phyloP scores from a whole-genome alignment of 345 rosid genomes.

The Eucalyptus decipiens region DNA sequence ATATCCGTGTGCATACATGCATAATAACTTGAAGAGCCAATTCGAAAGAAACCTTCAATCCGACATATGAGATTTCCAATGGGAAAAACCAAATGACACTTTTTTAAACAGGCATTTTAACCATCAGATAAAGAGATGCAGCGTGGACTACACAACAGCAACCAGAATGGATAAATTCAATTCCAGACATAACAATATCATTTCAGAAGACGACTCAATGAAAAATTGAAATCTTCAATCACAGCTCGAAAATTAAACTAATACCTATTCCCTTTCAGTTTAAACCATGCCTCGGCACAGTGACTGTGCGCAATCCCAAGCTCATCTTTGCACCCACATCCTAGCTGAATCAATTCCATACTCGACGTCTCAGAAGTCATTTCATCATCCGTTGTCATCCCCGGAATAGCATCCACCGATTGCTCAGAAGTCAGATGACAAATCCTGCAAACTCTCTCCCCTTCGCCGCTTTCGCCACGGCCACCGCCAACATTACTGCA shows the following conservation, averaged over 20 bases:
- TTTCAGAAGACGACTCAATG: not conserved
- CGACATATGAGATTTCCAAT: not conserved
- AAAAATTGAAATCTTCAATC: not conserved
- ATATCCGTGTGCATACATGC: not conserved
- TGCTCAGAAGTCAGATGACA: constrained; percentile 75
- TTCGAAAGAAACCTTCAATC: not conserved
- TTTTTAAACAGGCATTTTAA: not conserved
- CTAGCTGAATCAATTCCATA: constrained; percentile 54
- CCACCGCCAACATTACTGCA: constrained; percentile 4
- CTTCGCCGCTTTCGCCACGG: constrained; percentile 16
- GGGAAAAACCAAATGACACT: not conserved
- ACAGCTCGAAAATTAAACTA: not conserved
- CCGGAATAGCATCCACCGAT: constrained; percentile 4
- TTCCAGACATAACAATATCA: not conserved
- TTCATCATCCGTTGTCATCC: not conserved
- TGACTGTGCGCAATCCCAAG: constrained; percentile 71
- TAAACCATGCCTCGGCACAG: constrained; percentile 96
- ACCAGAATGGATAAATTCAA: not conserved
- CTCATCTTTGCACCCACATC: constrained; percentile 89
- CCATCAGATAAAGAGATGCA: not conserved
- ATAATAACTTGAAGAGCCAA: not conserved
- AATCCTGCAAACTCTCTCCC: constrained; percentile 71
- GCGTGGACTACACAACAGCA: not conserved
- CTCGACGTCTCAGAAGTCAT: not conserved
- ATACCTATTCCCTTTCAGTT: constrained; percentile 86